A percentile compares a stretch with the other conserved stretches of the same genome.
Conservation (phyloP, 2,329 filamentous ascomycete species). For the Calonectria naviculata region DNA sequence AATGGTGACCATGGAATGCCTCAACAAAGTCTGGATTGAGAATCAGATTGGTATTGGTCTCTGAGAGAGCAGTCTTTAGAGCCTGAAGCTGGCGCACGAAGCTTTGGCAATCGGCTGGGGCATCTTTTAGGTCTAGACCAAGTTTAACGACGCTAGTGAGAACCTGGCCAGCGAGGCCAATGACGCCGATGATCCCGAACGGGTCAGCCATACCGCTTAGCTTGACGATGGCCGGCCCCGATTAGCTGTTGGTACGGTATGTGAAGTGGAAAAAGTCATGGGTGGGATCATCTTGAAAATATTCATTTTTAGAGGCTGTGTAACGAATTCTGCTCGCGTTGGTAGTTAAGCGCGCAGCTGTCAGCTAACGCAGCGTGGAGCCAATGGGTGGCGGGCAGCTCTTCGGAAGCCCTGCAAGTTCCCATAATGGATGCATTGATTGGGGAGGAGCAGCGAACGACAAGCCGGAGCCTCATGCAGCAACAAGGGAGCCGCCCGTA, state of each 20-base stretch:
- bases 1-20: slow-evolving; percentile 3
- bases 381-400: neutral
- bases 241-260: neutral
- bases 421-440: neutral
- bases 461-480: neutral
- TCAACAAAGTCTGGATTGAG: neutral
- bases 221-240: neutral
- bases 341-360: slow-evolving; percentile 1
- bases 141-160: neutral
- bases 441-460: neutral
- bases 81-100: slow-evolving; percentile 11
- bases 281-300: neutral
- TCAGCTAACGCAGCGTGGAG: slow-evolving; percentile 3
- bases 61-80: slow-evolving; percentile 12
- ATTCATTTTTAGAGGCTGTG: neutral
- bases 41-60: slow-evolving; percentile 13
- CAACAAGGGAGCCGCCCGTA: neutral
- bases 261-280: neutral
- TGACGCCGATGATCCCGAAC: slow-evolving; percentile 6
- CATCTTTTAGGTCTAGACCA: slow-evolving; percentile 1
- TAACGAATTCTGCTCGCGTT: neutral
- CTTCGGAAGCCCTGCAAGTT: neutral
- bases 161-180: neutral
- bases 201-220: slow-evolving; percentile 1
- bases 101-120: neutral